Conservation (phyloP, 2,329 filamentous ascomycete genomes). For the Xylaria sp. region DNA sequence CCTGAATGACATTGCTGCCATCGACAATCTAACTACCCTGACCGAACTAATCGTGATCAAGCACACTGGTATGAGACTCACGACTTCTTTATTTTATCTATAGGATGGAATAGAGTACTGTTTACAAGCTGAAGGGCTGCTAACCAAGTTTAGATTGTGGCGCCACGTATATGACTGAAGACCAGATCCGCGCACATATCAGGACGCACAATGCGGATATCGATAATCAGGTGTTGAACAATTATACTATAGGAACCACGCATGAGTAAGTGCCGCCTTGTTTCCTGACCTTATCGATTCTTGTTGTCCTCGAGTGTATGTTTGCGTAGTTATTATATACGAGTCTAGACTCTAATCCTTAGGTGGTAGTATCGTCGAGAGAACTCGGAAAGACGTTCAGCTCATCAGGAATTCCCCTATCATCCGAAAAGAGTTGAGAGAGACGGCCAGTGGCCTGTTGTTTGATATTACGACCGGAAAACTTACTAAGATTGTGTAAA, state of each 20-base stretch:
- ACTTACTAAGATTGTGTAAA: constrained; percentile 15
- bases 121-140: background rate
- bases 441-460: background rate
- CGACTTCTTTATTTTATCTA: background rate
- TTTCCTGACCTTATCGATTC: no score
- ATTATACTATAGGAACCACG: constrained; percentile 3
- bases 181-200: constrained; percentile 21
- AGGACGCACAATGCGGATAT: constrained; percentile 22
- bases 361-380: constrained; percentile 1
- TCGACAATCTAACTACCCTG: constrained; percentile 12
- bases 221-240: background rate
- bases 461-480: constrained; percentile 19
- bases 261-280: constrained; percentile 1
- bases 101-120: background rate
- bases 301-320: background rate
- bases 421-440: constrained; percentile 17
- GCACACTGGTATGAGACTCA: constrained; percentile 12
- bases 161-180: constrained; percentile 16
- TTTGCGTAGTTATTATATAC: no score
- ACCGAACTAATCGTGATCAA: constrained; percentile 26
- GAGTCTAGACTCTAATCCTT: background rate
- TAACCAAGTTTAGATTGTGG: constrained; percentile 25
- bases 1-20: constrained; percentile 19
- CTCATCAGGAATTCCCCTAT: constrained; percentile 9
- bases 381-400: constrained; percentile 9